Percentiles rank a stretch among this genome's conserved stretches.
These are phyloP conservation scores for Amphibolis antarctica DNA, from an alignment of 106 monocot genomes.

Conservation along the genomic window DNA sequence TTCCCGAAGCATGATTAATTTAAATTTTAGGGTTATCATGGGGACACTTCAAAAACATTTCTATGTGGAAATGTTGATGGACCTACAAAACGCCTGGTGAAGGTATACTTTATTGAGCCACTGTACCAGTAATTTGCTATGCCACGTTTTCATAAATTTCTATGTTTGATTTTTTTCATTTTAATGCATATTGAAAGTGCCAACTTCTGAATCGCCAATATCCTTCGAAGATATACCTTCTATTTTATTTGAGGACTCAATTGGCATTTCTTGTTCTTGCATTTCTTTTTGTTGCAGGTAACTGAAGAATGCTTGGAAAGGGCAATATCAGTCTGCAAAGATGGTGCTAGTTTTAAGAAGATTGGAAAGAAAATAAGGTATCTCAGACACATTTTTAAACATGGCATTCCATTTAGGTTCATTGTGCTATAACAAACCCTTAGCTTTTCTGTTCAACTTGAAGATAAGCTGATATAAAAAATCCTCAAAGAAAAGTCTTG, in stretches of 20 bases:
- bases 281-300: conserved; percentile 26
- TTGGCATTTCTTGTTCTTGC: neutral
- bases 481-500: no score
- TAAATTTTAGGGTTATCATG: conserved; percentile 81
- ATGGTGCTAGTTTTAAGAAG: conserved; percentile 81
- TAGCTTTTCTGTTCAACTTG: no score
- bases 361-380: conserved; percentile 97
- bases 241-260: neutral
- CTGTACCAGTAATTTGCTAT: neutral
- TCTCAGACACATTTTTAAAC: neutral
- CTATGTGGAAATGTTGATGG: conserved; percentile 86
- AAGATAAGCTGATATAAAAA: no score
- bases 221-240: neutral
- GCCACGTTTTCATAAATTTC: neutral
- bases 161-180: neutral
- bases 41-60: conserved; percentile 91
- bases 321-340: conserved; percentile 85
- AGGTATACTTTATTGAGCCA: conserved; percentile 30
- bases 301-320: conserved; percentile 82
- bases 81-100: conserved; percentile 50
- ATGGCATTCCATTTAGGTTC: neutral
- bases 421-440: no score
- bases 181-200: neutral
- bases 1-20: neutral
- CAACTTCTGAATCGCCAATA: neutral